Conservation (phyloP, 495 filamentous ascomycete genomes). For the Hypomontagnella submonticulosa region DNA sequence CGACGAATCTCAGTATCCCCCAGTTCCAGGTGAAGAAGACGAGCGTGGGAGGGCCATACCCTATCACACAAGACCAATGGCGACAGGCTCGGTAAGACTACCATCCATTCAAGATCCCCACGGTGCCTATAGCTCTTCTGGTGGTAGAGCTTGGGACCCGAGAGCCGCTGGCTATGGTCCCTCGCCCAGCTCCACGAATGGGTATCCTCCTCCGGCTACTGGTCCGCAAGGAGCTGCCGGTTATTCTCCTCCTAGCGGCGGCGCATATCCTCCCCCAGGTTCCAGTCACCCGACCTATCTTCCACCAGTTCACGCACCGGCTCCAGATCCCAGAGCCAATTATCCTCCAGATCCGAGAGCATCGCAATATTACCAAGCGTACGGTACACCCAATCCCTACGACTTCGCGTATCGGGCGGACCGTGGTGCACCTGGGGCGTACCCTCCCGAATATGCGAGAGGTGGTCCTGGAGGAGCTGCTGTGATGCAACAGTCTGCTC, state of each 20-base stretch:
- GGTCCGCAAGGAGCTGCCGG: constrained; percentile 25
- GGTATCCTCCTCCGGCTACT: constrained; percentile 42
- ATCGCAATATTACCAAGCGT: constrained; percentile 31
- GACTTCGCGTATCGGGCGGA: constrained; percentile 43
- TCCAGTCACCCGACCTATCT: constrained; percentile 40
- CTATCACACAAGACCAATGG: constrained; percentile 48
- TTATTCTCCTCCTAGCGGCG: constrained; percentile 42
- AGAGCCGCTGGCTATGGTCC: constrained; percentile 33
- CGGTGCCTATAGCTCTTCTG: constrained; percentile 36
- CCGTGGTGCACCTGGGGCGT: constrained; percentile 32
- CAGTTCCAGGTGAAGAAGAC: constrained; percentile 59
- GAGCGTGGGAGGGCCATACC: constrained; percentile 53
- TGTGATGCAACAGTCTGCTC: constrained; percentile 55
- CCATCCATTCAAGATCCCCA: constrained; percentile 53
- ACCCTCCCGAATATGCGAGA: constrained; percentile 42
- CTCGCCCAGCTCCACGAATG: constrained; percentile 44
- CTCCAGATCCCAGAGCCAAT: constrained; percentile 37
- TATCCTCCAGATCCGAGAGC: constrained; percentile 39
- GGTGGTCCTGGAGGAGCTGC: constrained; percentile 41
- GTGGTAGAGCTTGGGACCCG: constrained; percentile 32
- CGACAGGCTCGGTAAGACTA: constrained; percentile 46
- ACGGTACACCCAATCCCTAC: constrained; percentile 33
- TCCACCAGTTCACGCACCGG: constrained; percentile 38
- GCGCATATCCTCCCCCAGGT: constrained; percentile 38
- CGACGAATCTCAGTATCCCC: constrained; percentile 60